Evolutionary conservation across 192 early-diverging fungal genomes (phyloP), one percentile per base, ranked within the genome.

Genomic region (Geosiphon pyriformis): DNA sequence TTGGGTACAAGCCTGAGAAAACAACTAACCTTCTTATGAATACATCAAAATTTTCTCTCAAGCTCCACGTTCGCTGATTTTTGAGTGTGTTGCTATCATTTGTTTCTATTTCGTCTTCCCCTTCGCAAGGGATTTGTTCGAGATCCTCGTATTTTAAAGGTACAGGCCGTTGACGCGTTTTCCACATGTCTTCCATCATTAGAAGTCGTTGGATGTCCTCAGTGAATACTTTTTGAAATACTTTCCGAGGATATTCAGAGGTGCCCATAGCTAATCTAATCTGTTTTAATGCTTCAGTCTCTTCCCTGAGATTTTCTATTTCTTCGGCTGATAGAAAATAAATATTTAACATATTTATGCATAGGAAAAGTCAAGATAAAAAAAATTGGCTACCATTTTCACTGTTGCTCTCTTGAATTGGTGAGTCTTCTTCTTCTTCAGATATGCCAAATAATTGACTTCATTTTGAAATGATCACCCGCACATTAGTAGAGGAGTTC

Each of bases 171-270:
- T 71, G 75, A 6, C 94, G 83, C 15, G 68, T 79, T 58, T 84
- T 87, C 95, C 95, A 97, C 85, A 97, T 87, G 17, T 93, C 92
- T 42, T 89, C 80, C 92, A 94, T 94, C 1, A 70, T 74, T 42
- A 93, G 52, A 25, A 98, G 80, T 2, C 94, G 82, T 10, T 82
- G 69, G 50, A 98, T 86, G 65, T 99, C 97, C 12, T 73, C 65
- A 17, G 52, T 67, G 73, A 95, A 99, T 20, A 98, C 88, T 80
- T 97, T 88, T 18, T 78, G 73, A 72, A 92, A 92, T 10, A 92
- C 83, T 46, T 68, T 64, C 27, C 73, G 52, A 2, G 87, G 79
- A 70, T 89, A 92, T 2, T 83, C 86, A 0, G 62, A 55, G 4
- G 74, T 77, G 18, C 82, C 88, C 52, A 82, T 79, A 2, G 84